Evolutionary conservation across 768 basidiomycete genomes (phyloP), one percentile per base, ranked within the genome.

Genomic region (Mrakia gelida): DNA sequence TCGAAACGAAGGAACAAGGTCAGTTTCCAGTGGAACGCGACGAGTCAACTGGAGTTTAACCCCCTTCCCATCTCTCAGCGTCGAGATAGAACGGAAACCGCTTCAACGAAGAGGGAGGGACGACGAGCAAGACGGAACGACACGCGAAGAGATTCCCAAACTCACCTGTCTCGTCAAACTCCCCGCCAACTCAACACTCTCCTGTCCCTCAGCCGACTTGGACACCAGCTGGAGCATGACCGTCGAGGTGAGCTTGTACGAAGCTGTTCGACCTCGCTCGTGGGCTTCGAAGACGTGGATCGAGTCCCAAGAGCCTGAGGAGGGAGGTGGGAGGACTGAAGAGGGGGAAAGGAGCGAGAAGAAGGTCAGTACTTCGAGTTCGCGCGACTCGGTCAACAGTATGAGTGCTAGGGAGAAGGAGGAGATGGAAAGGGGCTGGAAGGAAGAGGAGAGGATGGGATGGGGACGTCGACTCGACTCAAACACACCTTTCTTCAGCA

Each of bases 181-280:
- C 59, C 97, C 97, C 81, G 95, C 94, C 81, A 99, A 83, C 80
- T 88, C 91, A 13, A 96, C 89, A 83, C 92, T 90, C 75, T 73
- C 81, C 30, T 76, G 74, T 75, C 75, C 80, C 15, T 82, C 80
- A 13, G 78, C 68, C 6, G 83, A 79, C 32, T 80, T 83, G 45
- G 90, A 91, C 72, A 91, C 87, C 41, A 99, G 89, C 81, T 95
- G 92, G 26, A 99, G 90, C 93, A 98, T 96, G 75, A 98, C 89
- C 2, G 97, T 98, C 62, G 94, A 95, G 2, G 97, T 98, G 73
- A 99, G 87, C 85, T 98, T 98, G 86, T 98, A 99, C 82, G 94
- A 94, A 6, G 96, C 95, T 81, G 92, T 90, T 71, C 96, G 88
- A 7, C 92, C 95, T 65, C 95, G 90, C 83, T 97, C 95, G n/a